Evolutionary conservation across 192 early-diverging fungal genomes (phyloP).

Genomic region (Linnemannia zychae): DNA sequence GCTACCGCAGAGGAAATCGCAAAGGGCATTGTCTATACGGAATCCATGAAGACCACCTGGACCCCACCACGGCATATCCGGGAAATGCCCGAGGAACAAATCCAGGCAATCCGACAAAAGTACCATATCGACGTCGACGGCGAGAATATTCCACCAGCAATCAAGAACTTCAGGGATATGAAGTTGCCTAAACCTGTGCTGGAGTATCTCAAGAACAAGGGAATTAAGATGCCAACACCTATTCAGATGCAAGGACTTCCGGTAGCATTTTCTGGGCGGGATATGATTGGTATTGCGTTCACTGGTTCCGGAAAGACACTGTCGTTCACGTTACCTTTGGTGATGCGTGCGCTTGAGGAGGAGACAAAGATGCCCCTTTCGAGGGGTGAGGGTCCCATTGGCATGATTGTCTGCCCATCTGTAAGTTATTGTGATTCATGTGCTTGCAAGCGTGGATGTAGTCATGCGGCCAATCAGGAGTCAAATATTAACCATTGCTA

Average conservation of each 20-base stretch:
- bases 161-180: conserved; percentile 89
- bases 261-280: conserved; percentile 88
- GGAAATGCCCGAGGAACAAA: conserved; percentile 63
- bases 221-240: conserved; percentile 91
- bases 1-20: conserved; percentile 90
- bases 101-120: conserved; percentile 76
- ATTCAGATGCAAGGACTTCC: conserved; percentile 99
- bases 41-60: conserved; percentile 92
- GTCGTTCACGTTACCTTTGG: conserved; percentile 92
- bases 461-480: no score
- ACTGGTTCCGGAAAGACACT: conserved; percentile 98
- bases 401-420: conserved; percentile 95
- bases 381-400: conserved; percentile 92
- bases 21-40: conserved; percentile 87
- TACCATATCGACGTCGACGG: conserved; percentile 94
- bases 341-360: conserved; percentile 95
- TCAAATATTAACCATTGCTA: neutral
- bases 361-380: conserved; percentile 86
- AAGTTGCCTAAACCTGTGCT: conserved; percentile 85
- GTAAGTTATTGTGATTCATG: conserved; percentile 54
- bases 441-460: neutral
- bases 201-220: conserved; percentile 82
- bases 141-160: conserved; percentile 85
- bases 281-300: conserved; percentile 99
- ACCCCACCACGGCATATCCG: conserved; percentile 80